Base-by-base conservation (phyloP, 768 basidiomycete genomes). In the Obba rivulosa region DNA sequence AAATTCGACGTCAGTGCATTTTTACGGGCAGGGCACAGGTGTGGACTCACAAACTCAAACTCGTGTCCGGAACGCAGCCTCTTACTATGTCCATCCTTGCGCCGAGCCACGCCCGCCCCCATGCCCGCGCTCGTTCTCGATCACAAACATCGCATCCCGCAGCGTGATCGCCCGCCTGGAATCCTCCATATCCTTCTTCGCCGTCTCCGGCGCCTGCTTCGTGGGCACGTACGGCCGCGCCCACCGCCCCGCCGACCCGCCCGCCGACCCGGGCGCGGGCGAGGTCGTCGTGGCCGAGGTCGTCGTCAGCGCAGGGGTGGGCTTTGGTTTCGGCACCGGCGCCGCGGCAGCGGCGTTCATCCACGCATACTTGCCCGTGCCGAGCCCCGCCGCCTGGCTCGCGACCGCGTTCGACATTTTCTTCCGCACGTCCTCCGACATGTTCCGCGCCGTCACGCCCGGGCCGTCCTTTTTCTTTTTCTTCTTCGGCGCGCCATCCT, bases 341-440 rank as follows among this genome's bases (percentile, higher is more conserved):
- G 74, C 43, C 0, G 75, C 55, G 17, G 76, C 63, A 2, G 72
- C 68, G 1, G 74, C 67, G 51, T 73, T 78, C 2, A 93, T 90
- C 92, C 92, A 94, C 14, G 87, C 75, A 58, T 92, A 94, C 65
- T 84, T 85, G 18, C 85, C 82, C 44, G 65, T 66, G 1, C 83
- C 80, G 18, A 90, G 62, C 0, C 92, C 92, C n/a, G 90, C 88
- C 4, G 89, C 89, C 62, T 90, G 89, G 55, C 83, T 85, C 20
- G 92, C 92, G 5, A 88, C 87, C 20, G 86, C 86, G 63, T 95
- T 92, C 28, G 85, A 87, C 83, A 93, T 83, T 63, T 90, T 92
- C 75, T 94, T 94, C 56, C 84, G 73, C 57, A 91, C 86, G 57
- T 93, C 92, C 65, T 92, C 92, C 4, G 83, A 85, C 87, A 94